Conservation (phyloP, 768 basidiomycete genomes). For the Galerina marginata region DNA sequence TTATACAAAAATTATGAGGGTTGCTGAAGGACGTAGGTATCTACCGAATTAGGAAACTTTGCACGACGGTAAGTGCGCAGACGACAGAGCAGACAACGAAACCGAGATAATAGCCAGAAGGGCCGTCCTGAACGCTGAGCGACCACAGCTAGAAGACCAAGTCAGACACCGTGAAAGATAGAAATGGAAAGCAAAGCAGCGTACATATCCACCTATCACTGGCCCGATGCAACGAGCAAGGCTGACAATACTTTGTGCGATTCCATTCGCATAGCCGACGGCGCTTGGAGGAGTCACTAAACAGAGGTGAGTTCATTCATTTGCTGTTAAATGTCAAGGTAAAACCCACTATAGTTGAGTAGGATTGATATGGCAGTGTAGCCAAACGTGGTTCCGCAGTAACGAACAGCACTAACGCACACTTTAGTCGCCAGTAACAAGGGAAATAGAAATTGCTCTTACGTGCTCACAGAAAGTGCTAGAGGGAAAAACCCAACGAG, state of each 20-base stretch:
- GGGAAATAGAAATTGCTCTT: conserved; percentile 31
- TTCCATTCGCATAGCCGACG: conserved; percentile 92
- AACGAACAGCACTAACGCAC: conserved; percentile 74
- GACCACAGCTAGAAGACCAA: conserved; percentile 66
- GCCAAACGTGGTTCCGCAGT: conserved; percentile 85
- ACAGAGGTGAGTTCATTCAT: conserved; percentile 8
- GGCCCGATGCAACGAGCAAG: conserved; percentile 92
- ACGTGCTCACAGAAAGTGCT: conserved; percentile 87
- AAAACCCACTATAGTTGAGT: conserved; percentile 74
- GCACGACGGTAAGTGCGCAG: conserved; percentile 66
- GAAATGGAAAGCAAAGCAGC: conserved; percentile 25
- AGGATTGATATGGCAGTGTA: conserved; percentile 92
- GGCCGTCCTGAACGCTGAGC: conserved; percentile 66
- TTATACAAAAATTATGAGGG: background rate
- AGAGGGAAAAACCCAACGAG: conserved; percentile 14
- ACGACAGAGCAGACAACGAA: conserved; percentile 70
- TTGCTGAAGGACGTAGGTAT: background rate
- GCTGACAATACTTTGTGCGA: conserved; percentile 95
- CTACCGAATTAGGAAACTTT: conserved; percentile 76
- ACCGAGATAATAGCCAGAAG: conserved; percentile 75
- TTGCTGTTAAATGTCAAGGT: background rate
- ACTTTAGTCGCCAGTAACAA: background rate
- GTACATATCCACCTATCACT: conserved; percentile 81
- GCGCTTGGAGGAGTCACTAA: conserved; percentile 90
- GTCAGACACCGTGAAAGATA: conserved; percentile 4